Base-by-base conservation (phyloP, 305 asterid species). In the Withania somnifera region DNA sequence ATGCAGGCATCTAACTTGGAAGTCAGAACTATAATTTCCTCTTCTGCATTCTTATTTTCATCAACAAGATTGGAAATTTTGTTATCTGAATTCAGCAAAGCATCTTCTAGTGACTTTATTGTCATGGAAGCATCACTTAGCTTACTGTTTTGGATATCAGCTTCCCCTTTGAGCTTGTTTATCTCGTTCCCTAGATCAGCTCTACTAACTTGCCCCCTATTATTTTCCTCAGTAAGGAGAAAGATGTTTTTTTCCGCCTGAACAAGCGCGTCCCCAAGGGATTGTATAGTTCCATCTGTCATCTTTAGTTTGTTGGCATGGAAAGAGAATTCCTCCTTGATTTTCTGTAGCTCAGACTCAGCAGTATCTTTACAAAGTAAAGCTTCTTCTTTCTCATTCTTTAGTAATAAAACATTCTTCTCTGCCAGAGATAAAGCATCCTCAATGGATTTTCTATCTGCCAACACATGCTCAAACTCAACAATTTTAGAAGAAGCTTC, bases 261-360 rank as follows among this genome's bases (percentile, higher is more conserved):
- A 81, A 89, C 88, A 78, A 94, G 83, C 85, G 93, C 90, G 84
- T 88, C 92, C 90, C 94, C 97, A 81, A 94, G 98, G 87, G 95
- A 89, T 81, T 83, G 91, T 87, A 91, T 94, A 85, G 87, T 90
- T 81, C 85, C 90, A 11, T 92, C 89, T 71, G 97, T 91, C 84
- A 89, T 94, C 38, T 85, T 84, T 82, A 90, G 92, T 84, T 88
- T 90, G 40, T 77, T 78, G 34, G 84, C 86, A 83, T 89, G 87
- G 83, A 80, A 79, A 71, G 90, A 82, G 82, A 88, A 84, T 76
- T 90, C 95, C 77, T 84, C 95, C 87, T 87, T 88, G 77, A 91
- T 84, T 84, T 88, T 84, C 84, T 86, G 86, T 32, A 91, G 85
- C 88, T 90, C 92, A 84, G 84, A 88, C 83, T 92, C 95, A 9